Percentiles rank a stretch among this genome's conserved stretches.
Evolutionary conservation across 495 filamentous ascomycete species (phyloP).

Genomic region (Aspergillus coremiiformis): DNA sequence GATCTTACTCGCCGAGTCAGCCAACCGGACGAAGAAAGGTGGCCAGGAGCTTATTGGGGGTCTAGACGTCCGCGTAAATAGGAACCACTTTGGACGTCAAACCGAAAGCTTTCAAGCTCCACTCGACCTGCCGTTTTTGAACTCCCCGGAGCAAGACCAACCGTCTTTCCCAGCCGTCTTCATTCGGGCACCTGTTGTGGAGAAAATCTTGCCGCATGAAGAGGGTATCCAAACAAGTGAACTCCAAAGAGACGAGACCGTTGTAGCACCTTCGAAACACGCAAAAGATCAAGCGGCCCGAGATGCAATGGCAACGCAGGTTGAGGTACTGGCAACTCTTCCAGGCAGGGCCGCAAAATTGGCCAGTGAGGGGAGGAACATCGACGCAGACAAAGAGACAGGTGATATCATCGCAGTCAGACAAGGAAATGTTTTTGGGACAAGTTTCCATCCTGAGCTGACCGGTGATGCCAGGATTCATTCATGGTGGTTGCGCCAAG

Average conservation of each 20-base stretch:
- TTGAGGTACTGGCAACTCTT: conserved; percentile 45
- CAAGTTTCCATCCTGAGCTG: conserved; percentile 93
- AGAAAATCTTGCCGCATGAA: conserved; percentile 60
- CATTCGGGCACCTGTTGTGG: conserved; percentile 90
- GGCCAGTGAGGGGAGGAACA: conserved; percentile 31
- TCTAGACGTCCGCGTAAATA: conserved; percentile 79
- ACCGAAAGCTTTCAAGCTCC: conserved; percentile 84
- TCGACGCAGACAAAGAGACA: conserved; percentile 40
- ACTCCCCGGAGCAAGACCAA: conserved; percentile 21
- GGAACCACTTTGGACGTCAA: conserved; percentile 96
- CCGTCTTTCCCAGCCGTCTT: conserved; percentile 74
- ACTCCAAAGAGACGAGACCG: conserved; percentile 46
- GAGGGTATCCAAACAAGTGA: conserved; percentile 46
- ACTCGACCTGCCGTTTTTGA: conserved; percentile 67
- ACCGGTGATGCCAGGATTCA: conserved; percentile 87
- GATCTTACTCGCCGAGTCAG: conserved; percentile 82
- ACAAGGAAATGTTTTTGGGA: conserved; percentile 93
- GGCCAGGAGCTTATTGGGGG: conserved; percentile 93
- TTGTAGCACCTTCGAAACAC: conserved; percentile 57
- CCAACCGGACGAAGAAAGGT: conserved; percentile 79
- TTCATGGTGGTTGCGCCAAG: conserved; percentile 83
- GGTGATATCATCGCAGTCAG: conserved; percentile 84
- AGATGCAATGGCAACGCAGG: conserved; percentile 37
- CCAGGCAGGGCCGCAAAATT: conserved; percentile 38
- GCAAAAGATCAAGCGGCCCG: conserved; percentile 35